phyloP scores from a whole-genome alignment of 2,329 filamentous ascomycete genomes.

The Claviceps citrina region DNA sequence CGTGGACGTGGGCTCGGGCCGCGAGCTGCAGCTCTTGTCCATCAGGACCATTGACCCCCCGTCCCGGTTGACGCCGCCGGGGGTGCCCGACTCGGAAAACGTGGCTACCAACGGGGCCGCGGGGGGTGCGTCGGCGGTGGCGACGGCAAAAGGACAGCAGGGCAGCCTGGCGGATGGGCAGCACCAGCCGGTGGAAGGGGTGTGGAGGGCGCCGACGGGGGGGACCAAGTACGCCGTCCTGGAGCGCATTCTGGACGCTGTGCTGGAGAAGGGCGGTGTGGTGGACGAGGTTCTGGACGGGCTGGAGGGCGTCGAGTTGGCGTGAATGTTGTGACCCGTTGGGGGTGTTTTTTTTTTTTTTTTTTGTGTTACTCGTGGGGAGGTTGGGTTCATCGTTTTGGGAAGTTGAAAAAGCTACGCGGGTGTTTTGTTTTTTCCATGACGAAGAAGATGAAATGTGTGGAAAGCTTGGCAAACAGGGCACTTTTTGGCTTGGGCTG shows the following conservation, averaged over 20 bases:
- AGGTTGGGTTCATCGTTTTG: too few species aligned
- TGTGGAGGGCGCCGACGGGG: constrained; percentile 76
- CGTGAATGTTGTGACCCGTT: constrained; percentile 26
- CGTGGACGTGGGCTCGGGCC: constrained; percentile 21
- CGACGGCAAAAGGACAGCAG: too few species aligned
- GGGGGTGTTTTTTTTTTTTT: too few species aligned
- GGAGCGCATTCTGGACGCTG: constrained; percentile 58
- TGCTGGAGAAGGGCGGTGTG: constrained; percentile 62
- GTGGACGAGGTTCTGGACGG: constrained; percentile 76
- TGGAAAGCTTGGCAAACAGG: too few species aligned
- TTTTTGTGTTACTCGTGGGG: too few species aligned
- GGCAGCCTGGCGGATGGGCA: constrained; percentile 38
- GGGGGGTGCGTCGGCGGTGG: constrained; percentile 22
- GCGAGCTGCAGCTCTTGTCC: constrained; percentile 45
- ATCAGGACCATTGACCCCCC: constrained; percentile 63
- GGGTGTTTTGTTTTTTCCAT: not conserved
- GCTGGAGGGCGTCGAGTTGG: constrained; percentile 58
- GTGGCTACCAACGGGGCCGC: constrained; percentile 31
- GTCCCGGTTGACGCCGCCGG: constrained; percentile 55
- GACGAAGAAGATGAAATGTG: too few species aligned
- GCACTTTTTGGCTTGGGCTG: too few species aligned
- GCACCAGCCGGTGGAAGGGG: constrained; percentile 42
- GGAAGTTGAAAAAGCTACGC: not conserved
- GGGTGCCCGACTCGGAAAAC: constrained; percentile 49
- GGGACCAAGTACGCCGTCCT: constrained; percentile 65